Evolutionary conservation across 1,284 basidiomycete species (phyloP), one percentile per base, ranked within the genome.

Genomic region (Leucoagaricus sp.): DNA sequence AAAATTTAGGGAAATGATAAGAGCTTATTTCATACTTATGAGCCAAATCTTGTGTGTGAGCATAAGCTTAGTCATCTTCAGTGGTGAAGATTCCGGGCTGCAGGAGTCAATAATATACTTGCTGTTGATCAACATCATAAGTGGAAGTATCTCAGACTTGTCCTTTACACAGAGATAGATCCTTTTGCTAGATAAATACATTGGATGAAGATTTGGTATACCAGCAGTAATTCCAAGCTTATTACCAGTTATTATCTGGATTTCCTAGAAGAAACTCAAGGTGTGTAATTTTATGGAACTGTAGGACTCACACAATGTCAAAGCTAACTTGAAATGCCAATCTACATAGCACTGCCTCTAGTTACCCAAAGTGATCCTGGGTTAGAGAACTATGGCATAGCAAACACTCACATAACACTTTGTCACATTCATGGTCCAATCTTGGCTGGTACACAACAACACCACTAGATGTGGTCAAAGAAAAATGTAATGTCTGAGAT

Each of bases 121-220:
- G 45, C 58, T 12, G 49, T 65, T 31, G 64, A 72, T 6, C 68
- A 71, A 60, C 68, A 70, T 65, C 71, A 79, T 56, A 79, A 79
- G 59, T 78, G 72, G 75, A 63, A 64, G 17, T 57, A 61, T 0
- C 77, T 72, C 61, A 69, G 72, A 0, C 65, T 79, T 0, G 67
- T 49, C 17, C 59, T 78, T 0, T 77, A 80, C 60, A 49, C 65
- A 5, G 65, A 70, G 1, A 42, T 72, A 6, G 74, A 79, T 36
- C 68, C 71, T 0, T 73, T 67, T 49, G 38, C 65, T 29, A 74
- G 76, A 1, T 25, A 55, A 0, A 64, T 76, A 33, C 56, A 66
- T 1, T 80, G 75, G 75, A 38, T 73, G 38, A 67, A 63, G 51
- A 65, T 77, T 1, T 79, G 72, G 75, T 77, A 71, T 71, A 78